phyloP scores from a whole-genome alignment of 805 yeast species.

The Barnettozyma sucrosica region DNA sequence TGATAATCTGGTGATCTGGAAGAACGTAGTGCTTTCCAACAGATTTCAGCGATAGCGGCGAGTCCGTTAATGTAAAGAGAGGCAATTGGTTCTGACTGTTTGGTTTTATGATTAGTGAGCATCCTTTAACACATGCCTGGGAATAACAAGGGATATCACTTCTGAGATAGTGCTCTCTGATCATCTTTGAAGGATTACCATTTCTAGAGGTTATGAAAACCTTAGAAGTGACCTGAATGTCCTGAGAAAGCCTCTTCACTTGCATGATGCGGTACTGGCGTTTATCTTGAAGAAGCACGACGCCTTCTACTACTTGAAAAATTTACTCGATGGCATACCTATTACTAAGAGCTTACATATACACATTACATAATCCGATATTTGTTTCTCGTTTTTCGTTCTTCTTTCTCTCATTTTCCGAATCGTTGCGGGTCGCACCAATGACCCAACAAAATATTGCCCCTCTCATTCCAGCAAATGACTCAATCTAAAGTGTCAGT shows the following conservation, averaged over 20 bases:
- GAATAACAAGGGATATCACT: conserved; percentile 91
- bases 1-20: conserved; percentile 81
- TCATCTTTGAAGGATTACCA: conserved; percentile 87
- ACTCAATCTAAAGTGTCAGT: not conserved
- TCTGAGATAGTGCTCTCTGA: conserved; percentile 89
- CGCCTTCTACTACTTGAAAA: too few species aligned
- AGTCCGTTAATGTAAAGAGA: conserved; percentile 54
- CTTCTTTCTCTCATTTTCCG: too few species aligned
- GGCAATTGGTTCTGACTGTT: conserved; percentile 67
- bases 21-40: conserved; percentile 69
- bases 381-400: too few species aligned
- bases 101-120: conserved; percentile 49
- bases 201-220: conserved; percentile 87
- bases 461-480: not conserved
- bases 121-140: conserved; percentile 50
- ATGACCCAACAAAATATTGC: not conserved
- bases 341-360: too few species aligned
- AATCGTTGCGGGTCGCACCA: too few species aligned
- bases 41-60: conserved; percentile 44
- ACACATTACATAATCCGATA: too few species aligned
- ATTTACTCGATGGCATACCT: too few species aligned
- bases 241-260: conserved; percentile 40
- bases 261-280: conserved; percentile 2
- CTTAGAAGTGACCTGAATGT: conserved; percentile 70
- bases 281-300: not conserved